A percentile compares a stretch with the other conserved stretches of the same genome.
Conservation (phyloP, 2,329 filamentous ascomycete genomes). For the Dactylellina parvicollis region DNA sequence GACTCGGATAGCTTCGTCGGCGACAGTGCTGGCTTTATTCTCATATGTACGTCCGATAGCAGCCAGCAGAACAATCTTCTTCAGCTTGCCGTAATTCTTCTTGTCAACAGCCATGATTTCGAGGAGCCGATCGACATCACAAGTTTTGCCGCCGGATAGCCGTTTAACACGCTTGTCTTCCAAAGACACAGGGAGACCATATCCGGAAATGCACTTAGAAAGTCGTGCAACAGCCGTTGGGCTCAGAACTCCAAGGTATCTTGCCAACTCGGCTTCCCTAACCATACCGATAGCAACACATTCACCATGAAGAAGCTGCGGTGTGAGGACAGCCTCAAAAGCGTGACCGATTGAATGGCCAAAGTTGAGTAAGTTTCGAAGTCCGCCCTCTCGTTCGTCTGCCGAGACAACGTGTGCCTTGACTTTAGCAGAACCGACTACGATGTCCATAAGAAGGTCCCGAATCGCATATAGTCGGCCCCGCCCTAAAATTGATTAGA, state of each 20-base stretch:
- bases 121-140: constrained; percentile 84
- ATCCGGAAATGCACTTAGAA: constrained; percentile 92
- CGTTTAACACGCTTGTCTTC: constrained; percentile 83
- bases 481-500: constrained; percentile 58
- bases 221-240: constrained; percentile 88
- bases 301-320: constrained; percentile 94
- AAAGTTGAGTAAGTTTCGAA: constrained; percentile 95
- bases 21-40: constrained; percentile 86
- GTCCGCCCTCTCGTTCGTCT: constrained; percentile 91
- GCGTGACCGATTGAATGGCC: constrained; percentile 98
- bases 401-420: constrained; percentile 94
- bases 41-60: constrained; percentile 90
- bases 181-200: constrained; percentile 85
- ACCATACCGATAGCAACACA: constrained; percentile 98
- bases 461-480: constrained; percentile 76
- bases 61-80: constrained; percentile 93
- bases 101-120: constrained; percentile 98
- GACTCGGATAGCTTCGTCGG: constrained; percentile 82
- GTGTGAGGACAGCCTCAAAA: constrained; percentile 92
- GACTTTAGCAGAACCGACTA: constrained; percentile 87
- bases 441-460: constrained; percentile 77
- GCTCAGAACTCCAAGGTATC: constrained; percentile 84
- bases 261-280: constrained; percentile 92
- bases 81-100: constrained; percentile 94
- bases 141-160: constrained; percentile 84